These are phyloP conservation scores for Hansfordia pulvinata DNA, from an alignment of 2,329 filamentous ascomycete species.

Conservation along the genomic window DNA sequence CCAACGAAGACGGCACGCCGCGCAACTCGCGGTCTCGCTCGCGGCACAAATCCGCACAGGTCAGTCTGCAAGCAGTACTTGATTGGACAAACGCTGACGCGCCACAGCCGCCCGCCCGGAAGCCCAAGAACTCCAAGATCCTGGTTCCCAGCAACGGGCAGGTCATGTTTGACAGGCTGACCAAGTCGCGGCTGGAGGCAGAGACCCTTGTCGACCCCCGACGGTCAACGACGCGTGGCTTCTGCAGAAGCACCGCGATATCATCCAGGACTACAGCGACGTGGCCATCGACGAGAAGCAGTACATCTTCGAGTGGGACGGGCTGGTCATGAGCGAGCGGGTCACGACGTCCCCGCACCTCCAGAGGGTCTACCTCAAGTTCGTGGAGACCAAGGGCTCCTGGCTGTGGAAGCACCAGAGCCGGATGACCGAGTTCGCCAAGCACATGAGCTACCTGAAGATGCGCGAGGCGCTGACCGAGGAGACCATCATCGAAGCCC, in stretches of 20 bases:
- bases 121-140: slow-evolving; percentile 17
- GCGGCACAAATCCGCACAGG: slow-evolving; percentile 8
- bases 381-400: slow-evolving; percentile 31
- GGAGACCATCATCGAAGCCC: slow-evolving; percentile 25
- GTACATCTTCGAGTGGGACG: slow-evolving; percentile 45
- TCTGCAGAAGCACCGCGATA: slow-evolving; percentile 44
- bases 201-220: slow-evolving; percentile 31
- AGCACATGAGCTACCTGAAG: slow-evolving; percentile 37
- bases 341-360: slow-evolving; percentile 38
- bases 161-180: slow-evolving; percentile 42
- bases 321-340: slow-evolving; percentile 35
- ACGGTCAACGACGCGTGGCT: slow-evolving; percentile 37
- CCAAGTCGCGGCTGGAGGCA: slow-evolving; percentile 34
- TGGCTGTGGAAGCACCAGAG: slow-evolving; percentile 36
- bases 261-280: slow-evolving; percentile 42
- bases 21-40: slow-evolving; percentile 7
- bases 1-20: slow-evolving; percentile 10
- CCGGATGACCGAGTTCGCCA: slow-evolving; percentile 39
- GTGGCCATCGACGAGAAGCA: slow-evolving; percentile 40
- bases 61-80: too few species aligned
- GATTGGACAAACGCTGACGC: too few species aligned
- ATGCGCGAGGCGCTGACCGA: slow-evolving; percentile 32
- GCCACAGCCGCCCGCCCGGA: slow-evolving; percentile 4
- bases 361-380: slow-evolving; percentile 35
- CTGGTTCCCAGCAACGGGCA: slow-evolving; percentile 35